Base-by-base conservation (phyloP, 2,329 filamentous ascomycete species). In the Stachybotrys chartarum region DNA sequence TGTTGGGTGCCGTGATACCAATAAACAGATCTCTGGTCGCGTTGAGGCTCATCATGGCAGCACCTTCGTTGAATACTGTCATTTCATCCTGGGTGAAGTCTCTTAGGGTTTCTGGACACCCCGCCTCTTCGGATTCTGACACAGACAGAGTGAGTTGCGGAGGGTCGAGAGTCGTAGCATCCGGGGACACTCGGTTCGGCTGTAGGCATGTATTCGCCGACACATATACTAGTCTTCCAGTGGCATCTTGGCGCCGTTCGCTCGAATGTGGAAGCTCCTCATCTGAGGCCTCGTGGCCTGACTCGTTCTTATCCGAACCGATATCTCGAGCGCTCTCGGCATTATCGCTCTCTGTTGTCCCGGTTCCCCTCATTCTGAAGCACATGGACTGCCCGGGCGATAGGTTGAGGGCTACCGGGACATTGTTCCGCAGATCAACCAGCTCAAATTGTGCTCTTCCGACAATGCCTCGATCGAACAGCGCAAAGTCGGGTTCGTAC, bases 121-220 rank as follows among this genome's bases (percentile, higher is more conserved):
- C 65, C 6, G 63, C 57, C 32, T 67, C 63, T 46, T 60, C 65
- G 6, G 67, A 66, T n/a, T 66, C 84, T 3, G 91, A 95, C 51
- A 96, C 77, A 64, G 88, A 96, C 10, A 97, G 74, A 12, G 82
- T 81, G 52, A 97, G 79, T 64, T 96, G 91, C 1, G 88, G 87
- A 12, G 88, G 81, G 30, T 44, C 45, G 10, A 51, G 18, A 1
- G 17, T 14, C 50, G 61, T 57, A n/a, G 56, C 52, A 32, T 59
- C 56, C 48, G 60, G 59, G 8, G 57, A 44, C 46, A 59, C 52
- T 5, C 78, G 75, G 18, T 72, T 68, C 12, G 93, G 94, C 63
- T 95, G 91, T 30, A 83, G 71, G 70, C 94, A 99, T 1, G 90
- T 92, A 61, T 91, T 97, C 48, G 91, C 84, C 2, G 91, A 91